Evolutionary conservation across 148 eudicot genomes (phyloP).

Genomic region (Rhododendron molle): DNA sequence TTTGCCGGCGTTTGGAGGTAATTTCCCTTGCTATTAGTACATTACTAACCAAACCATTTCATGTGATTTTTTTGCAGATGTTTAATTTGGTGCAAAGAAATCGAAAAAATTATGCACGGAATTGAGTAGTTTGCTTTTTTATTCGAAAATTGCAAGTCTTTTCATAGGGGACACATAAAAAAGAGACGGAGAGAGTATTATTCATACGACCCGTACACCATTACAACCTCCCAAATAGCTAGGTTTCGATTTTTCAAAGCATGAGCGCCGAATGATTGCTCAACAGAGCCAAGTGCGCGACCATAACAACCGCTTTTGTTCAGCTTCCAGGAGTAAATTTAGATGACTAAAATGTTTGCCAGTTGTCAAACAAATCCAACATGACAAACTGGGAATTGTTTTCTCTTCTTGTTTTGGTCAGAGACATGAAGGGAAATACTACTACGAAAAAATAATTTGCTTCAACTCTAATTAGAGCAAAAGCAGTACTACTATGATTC

Average conservation of each 20-base stretch:
- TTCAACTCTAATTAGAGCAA: neutral
- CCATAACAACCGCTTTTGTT: neutral
- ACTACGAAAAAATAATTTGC: neutral
- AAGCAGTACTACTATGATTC: neutral
- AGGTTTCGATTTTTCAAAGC: neutral
- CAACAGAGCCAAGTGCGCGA: neutral
- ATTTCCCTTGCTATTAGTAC: neutral
- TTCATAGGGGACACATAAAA: neutral
- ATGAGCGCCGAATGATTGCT: neutral
- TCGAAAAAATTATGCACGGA: no score
- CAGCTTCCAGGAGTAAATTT: neutral
- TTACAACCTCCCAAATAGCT: neutral
- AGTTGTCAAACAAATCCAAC: neutral
- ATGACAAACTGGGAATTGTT: neutral
- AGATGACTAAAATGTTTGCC: neutral
- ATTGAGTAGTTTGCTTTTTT: no score
- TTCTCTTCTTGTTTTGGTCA: neutral
- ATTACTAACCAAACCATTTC: neutral
- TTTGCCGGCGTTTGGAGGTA: slow-evolving; percentile 94
- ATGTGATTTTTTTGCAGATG: neutral
- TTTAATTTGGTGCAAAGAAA: neutral
- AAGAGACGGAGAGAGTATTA: neutral
- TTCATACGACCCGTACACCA: neutral
- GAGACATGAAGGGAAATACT: neutral
- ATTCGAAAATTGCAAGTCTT: neutral